Conservation (phyloP, 1,284 basidiomycete species). For the Rhodotorula sp. region DNA sequence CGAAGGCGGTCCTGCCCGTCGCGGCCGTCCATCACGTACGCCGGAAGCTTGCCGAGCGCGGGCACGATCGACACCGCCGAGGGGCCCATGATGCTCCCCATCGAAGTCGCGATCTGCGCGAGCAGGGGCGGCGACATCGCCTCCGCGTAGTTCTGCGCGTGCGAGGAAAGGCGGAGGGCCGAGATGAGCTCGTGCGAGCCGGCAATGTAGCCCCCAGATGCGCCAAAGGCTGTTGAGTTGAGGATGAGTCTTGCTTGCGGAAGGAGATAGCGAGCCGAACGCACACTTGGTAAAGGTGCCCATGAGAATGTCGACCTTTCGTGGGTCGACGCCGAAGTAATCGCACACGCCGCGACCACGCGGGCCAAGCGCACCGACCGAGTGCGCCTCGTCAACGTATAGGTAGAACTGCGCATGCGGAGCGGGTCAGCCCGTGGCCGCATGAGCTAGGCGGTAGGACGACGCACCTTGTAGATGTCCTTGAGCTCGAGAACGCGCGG, state of each 20-base stretch:
- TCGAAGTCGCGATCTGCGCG: slow-evolving; percentile 86
- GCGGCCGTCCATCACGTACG: slow-evolving; percentile 69
- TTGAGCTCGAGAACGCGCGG: slow-evolving; percentile 84
- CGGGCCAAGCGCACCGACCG: slow-evolving; percentile 91
- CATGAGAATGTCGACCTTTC: slow-evolving; percentile 89
- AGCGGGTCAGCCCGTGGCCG: background rate
- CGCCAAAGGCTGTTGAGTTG: slow-evolving; percentile 68
- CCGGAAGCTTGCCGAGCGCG: slow-evolving; percentile 71
- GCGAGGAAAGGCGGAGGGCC: slow-evolving; percentile 75
- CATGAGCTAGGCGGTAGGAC: background rate
- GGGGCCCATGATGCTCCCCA: slow-evolving; percentile 92
- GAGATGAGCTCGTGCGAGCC: slow-evolving; percentile 79
- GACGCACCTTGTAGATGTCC: slow-evolving; percentile 85
- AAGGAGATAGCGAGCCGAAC: background rate
- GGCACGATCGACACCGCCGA: slow-evolving; percentile 51
- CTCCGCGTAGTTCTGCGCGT: slow-evolving; percentile 87
- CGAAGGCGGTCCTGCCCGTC: slow-evolving; percentile 82
- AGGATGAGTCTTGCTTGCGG: background rate
- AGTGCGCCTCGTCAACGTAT: slow-evolving; percentile 96
- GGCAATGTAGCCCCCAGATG: slow-evolving; percentile 92
- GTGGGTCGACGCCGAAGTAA: slow-evolving; percentile 86
- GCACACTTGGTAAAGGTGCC: slow-evolving; percentile 93
- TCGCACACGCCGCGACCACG: slow-evolving; percentile 92
- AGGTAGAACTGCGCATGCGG: slow-evolving; percentile 80
- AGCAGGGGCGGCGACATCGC: slow-evolving; percentile 87